Evolutionary conservation across 805 yeast genomes (phyloP), one percentile per base, ranked within the genome.

Genomic region (Metschnikowia amazonensis): DNA sequence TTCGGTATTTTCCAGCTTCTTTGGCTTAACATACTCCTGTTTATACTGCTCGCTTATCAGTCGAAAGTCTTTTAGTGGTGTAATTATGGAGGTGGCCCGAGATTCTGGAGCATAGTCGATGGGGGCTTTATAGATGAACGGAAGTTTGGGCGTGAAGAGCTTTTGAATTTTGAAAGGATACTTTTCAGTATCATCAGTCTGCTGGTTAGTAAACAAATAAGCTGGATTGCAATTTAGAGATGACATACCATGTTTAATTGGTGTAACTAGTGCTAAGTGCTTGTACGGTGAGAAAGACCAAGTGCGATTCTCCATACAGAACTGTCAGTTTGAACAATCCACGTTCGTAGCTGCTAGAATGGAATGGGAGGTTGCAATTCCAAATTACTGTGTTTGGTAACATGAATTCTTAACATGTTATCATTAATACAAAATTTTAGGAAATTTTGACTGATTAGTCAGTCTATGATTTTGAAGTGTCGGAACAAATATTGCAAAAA

Each of bases 131-230:
- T 70, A 75, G 28, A 72, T 68, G n/a, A 79, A 60, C 24, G 86
- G 86, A 9, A 80, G 77, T 34, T 75, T 69, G 4, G 86, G 82
- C 5, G 70, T 69, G 56, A 82, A 82, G 23, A 82, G 70, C 56
- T 73, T 70, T 45, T 75, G 77, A 35, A 82, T 66, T 32, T 64
- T 65, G 5, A 60, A 56, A 0, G 76, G 76, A 47, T 69, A 72
- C 52, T 57, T 60, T n/a, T 59, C 60, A 23, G 47, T 20, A 25
- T 51, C 56, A n/a, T 46, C 53, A 11, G 43, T 51, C 55, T 53
- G 29, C 17, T 16, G 16, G 56, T 53, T 53, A 53, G 55, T 51
- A 39, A 31, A 32, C 8, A 10, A 11, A 6, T 7, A 10, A 21
- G 20, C 20, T 14, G 9, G n/a, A 3, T 2, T 11, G 6, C 35